Base-by-base conservation (phyloP, 2,329 filamentous ascomycete genomes). In the Fusarium hostae region DNA sequence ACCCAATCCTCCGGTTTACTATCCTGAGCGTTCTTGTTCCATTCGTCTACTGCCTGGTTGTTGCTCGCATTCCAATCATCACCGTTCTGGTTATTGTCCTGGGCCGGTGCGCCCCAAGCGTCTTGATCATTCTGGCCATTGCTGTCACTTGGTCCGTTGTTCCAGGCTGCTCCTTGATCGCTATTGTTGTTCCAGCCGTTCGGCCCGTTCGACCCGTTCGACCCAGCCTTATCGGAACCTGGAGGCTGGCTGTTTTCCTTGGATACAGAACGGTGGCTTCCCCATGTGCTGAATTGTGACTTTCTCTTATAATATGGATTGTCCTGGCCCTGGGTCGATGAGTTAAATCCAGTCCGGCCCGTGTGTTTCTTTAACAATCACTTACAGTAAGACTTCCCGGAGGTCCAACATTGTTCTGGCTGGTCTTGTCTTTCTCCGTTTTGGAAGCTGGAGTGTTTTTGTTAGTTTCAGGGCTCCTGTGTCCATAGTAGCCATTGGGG, bases 331-430 rank as follows among this genome's bases (percentile, higher is more conserved):
- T 71, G 34, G 18, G 44, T 43, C 32, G 28, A 45, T 64, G 32
- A 74, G 73, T 57, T 41, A 63, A 55, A 34, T 54, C 40, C 52
- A n/a, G 39, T 62, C 37, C 39, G 18, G 37, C 22, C 47, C 26
- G 20, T 11, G 5, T 24, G 12, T 43, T 16, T 37, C 28, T 18
- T 22, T 34, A 22, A 39, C 47, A 32, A 59, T 20, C 22, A 64
- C 67, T 67, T 65, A 77, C 75, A 58, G 63, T 74, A 41, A 48
- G 34, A 34, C 63, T 70, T 44, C n/a, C 40, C 22, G 59, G 37
- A 5, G 79, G 79, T 2, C 71, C 76, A 37, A 81, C 76, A 44
- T 82, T 81, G 70, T 80, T 78, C 13, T 58, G 58, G 12, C 76
- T 76, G 13, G 61, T 66, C 28, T 73, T 68, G 34, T 75, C 76